A percentile compares a stretch with the other conserved stretches of the same genome.
These are phyloP conservation scores for Citrus sinensis DNA, from an alignment of 345 rosid genomes.

Conservation along the genomic window DNA sequence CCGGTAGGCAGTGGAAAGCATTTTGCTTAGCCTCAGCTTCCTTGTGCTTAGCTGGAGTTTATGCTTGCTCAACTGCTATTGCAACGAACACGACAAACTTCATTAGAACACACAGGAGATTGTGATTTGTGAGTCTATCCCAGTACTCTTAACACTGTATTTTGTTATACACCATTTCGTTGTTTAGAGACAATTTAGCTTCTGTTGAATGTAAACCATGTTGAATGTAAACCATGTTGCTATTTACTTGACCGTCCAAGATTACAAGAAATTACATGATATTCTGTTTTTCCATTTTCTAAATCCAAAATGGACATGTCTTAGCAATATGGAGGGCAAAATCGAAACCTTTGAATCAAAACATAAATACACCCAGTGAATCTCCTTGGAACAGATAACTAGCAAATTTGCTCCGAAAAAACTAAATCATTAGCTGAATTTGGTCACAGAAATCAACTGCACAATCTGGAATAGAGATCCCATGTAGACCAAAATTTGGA, in stretches of 20 bases:
- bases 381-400: background rate
- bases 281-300: no score
- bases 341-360: background rate
- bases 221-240: no score
- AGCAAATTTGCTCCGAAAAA: background rate
- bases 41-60: constrained; percentile 56
- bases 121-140: constrained; percentile 37
- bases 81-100: constrained; percentile 82
- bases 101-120: constrained; percentile 82
- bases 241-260: no score
- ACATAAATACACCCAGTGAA: background rate
- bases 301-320: no score
- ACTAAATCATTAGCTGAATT: background rate
- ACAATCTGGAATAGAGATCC: background rate
- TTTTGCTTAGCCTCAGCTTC: constrained; percentile 50
- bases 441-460: background rate
- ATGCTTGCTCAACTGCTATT: constrained; percentile 55
- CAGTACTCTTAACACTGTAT: background rate
- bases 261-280: no score
- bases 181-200: background rate
- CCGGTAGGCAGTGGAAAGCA: constrained; percentile 72
- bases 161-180: background rate
- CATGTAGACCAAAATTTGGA: background rate
- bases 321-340: no score
- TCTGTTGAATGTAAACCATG: no score